Evolutionary conservation across 306 rosid genomes (phyloP).

Genomic region (Cucurbita ficifolia): DNA sequence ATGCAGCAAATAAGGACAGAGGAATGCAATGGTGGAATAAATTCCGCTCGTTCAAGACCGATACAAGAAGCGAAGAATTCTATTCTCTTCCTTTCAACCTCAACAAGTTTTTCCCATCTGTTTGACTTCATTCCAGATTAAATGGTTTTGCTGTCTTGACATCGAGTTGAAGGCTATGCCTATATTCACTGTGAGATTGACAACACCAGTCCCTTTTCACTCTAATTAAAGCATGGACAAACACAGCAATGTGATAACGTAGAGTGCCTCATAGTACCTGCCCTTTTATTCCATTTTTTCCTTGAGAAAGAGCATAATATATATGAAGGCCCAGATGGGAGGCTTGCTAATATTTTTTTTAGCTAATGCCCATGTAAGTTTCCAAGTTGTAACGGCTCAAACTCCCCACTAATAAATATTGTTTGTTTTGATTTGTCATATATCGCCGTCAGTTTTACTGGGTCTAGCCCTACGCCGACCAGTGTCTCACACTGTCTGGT

Average conservation of each 20-base stretch:
- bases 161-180: neutral
- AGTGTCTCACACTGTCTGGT: too few relatives aligned
- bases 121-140: slow-evolving; percentile 17
- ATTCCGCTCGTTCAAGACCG: slow-evolving; percentile 60
- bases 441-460: too few relatives aligned
- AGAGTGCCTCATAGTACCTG: neutral
- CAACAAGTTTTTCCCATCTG: slow-evolving; percentile 90
- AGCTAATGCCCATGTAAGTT: neutral
- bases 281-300: neutral
- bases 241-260: neutral
- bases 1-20: slow-evolving; percentile 49
- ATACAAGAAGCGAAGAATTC: slow-evolving; percentile 77
- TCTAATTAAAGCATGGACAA: neutral
- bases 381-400: too few relatives aligned
- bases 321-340: neutral
- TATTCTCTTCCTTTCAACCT: slow-evolving; percentile 83
- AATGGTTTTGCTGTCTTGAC: neutral
- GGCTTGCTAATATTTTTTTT: neutral
- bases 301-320: neutral
- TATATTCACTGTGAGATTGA: neutral
- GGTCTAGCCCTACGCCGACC: too few relatives aligned
- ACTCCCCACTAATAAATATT: too few relatives aligned
- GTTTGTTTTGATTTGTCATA: too few relatives aligned
- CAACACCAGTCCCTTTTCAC: neutral
- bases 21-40: slow-evolving; percentile 91